These are phyloP conservation scores for Aspergillus hortae DNA, from an alignment of 2,329 filamentous ascomycete genomes.

Conservation along the genomic window DNA sequence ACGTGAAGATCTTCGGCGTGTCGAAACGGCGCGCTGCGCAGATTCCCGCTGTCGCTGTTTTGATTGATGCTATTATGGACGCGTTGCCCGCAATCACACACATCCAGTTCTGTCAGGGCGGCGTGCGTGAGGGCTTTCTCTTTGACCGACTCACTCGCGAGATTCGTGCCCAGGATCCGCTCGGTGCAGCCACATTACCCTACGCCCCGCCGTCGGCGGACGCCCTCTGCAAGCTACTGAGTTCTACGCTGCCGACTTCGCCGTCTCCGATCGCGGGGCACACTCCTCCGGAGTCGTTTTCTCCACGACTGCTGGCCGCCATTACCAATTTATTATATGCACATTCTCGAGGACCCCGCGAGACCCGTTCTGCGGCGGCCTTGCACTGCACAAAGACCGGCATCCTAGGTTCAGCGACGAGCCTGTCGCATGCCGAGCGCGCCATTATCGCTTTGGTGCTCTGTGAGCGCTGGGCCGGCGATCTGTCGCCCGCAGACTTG, in stretches of 20 bases:
- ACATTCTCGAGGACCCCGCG: constrained; percentile 51
- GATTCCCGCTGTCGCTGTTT: constrained; percentile 76
- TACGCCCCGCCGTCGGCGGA: constrained; percentile 50
- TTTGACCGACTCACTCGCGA: constrained; percentile 64
- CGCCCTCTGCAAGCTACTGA: constrained; percentile 48
- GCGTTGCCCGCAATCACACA: constrained; percentile 67
- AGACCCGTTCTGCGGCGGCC: constrained; percentile 61
- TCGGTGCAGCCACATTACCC: constrained; percentile 58
- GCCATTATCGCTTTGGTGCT: constrained; percentile 68
- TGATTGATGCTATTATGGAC: constrained; percentile 70
- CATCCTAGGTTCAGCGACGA: constrained; percentile 64
- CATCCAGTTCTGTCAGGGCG: constrained; percentile 82
- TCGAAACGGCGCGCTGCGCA: constrained; percentile 75
- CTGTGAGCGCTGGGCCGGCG: constrained; percentile 70
- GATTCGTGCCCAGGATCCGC: constrained; percentile 62
- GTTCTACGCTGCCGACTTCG: constrained; percentile 43
- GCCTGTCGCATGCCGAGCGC: constrained; percentile 68
- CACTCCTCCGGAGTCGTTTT: constrained; percentile 41
- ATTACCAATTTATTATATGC: constrained; percentile 59
- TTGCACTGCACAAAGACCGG: constrained; percentile 70
- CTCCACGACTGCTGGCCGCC: constrained; percentile 49
- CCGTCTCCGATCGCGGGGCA: constrained; percentile 15
- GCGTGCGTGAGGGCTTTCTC: constrained; percentile 78
- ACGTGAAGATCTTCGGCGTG: constrained; percentile 61
- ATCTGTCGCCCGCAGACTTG: constrained; percentile 56